A percentile compares a stretch with the other conserved stretches of the same genome.
phyloP scores from a whole-genome alignment of 768 basidiomycete species.

The Tylopilus plumbeoviolaceoides region DNA sequence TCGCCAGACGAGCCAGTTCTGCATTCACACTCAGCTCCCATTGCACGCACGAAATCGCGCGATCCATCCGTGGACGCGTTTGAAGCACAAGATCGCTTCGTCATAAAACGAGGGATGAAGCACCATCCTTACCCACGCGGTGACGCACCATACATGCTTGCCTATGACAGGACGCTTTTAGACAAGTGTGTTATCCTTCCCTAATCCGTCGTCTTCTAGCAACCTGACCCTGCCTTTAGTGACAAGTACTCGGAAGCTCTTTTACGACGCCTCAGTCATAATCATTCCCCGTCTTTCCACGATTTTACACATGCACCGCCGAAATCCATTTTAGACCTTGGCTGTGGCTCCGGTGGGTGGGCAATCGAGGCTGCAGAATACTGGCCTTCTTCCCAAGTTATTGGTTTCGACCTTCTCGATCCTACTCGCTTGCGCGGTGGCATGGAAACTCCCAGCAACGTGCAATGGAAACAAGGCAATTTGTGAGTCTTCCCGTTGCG shows the following conservation, averaged over 20 bases:
- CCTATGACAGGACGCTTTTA: constrained; percentile 52
- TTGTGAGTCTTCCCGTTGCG: constrained; percentile 48
- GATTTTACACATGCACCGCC: constrained; percentile 48
- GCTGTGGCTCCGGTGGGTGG: constrained; percentile 75
- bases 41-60: constrained; percentile 1
- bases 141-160: constrained; percentile 60
- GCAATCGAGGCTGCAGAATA: constrained; percentile 51
- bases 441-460: constrained; percentile 32
- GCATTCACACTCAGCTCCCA: not conserved
- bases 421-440: constrained; percentile 33
- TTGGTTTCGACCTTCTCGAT: constrained; percentile 62
- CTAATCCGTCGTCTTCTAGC: constrained; percentile 1
- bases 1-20: not conserved
- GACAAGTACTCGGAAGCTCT: constrained; percentile 56
- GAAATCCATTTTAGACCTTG: constrained; percentile 61
- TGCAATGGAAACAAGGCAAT: constrained; percentile 57
- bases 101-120: constrained; percentile 36
- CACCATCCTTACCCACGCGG: constrained; percentile 50
- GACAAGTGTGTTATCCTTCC: constrained; percentile 47
- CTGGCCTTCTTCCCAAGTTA: constrained; percentile 61
- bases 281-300: constrained; percentile 58
- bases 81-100: constrained; percentile 22
- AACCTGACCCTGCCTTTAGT: constrained; percentile 34
- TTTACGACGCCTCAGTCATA: constrained; percentile 50
- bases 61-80: constrained; percentile 20